These are phyloP conservation scores for Paxillus ammoniavirescens DNA, from an alignment of 768 basidiomycete genomes.

Conservation along the genomic window DNA sequence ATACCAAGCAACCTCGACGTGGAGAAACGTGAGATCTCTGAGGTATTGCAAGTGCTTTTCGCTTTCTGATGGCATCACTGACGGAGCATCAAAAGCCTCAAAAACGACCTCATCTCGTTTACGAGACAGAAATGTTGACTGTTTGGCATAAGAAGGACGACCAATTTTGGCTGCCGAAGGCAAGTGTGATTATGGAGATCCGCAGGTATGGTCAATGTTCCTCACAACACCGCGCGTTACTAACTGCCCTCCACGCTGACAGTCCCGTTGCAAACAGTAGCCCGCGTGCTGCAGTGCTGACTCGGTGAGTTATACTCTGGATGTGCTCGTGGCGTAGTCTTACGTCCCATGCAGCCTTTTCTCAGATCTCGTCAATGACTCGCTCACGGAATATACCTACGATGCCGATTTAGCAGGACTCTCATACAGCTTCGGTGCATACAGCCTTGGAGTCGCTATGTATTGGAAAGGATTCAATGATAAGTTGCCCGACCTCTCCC, in stretches of 20 bases:
- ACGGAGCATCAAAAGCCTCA: constrained; percentile 50
- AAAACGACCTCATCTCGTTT: constrained; percentile 72
- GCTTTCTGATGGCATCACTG: not conserved
- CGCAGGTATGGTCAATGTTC: constrained; percentile 50
- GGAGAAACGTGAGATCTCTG: constrained; percentile 63
- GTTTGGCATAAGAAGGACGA: constrained; percentile 99
- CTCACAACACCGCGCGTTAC: not conserved
- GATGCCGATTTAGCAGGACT: constrained; percentile 92
- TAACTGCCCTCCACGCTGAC: constrained; percentile 1
- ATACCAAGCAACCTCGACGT: constrained; percentile 87
- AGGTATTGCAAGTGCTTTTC: constrained; percentile 42
- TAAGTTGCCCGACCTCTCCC: constrained; percentile 73
- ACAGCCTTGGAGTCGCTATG: constrained; percentile 66
- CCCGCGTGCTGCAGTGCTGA: constrained; percentile 70
- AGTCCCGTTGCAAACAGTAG: constrained; percentile 62
- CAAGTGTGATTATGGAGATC: constrained; percentile 71
- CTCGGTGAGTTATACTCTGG: constrained; percentile 46
- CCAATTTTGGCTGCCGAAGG: constrained; percentile 92
- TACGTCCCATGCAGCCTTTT: constrained; percentile 53
- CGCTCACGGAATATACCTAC: constrained; percentile 87
- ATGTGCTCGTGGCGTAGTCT: not conserved
- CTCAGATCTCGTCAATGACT: constrained; percentile 82
- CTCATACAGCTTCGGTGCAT: constrained; percentile 61
- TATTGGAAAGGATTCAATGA: constrained; percentile 87
- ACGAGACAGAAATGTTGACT: constrained; percentile 65